A percentile compares a stretch with the other conserved stretches of the same genome.
Evolutionary conservation across 2,329 filamentous ascomycete genomes (phyloP).

Genomic region (Microcyclosporella mali): DNA sequence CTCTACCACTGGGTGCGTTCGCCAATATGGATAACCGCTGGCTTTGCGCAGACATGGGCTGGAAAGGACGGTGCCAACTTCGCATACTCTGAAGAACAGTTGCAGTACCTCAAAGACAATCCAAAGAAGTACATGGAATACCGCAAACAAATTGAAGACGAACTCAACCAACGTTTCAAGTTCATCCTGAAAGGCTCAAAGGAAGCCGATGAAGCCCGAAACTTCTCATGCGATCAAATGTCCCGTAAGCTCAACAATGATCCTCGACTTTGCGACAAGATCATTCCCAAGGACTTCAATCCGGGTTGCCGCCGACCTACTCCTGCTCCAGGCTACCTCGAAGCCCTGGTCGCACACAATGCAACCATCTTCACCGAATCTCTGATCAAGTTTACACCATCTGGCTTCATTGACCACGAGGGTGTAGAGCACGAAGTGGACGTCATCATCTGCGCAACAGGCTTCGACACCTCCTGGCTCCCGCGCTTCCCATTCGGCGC

Average conservation of each 20-base stretch:
- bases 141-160: conserved; percentile 44
- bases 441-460: conserved; percentile 35
- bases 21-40: conserved; percentile 45
- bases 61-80: conserved; percentile 45
- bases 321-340: conserved; percentile 39
- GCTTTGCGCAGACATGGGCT: conserved; percentile 44
- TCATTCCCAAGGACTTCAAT: conserved; percentile 43
- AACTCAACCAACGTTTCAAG: conserved; percentile 49
- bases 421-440: conserved; percentile 29
- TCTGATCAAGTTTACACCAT: conserved; percentile 26
- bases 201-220: conserved; percentile 39
- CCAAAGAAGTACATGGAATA: conserved; percentile 43
- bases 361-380: conserved; percentile 31
- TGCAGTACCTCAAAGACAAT: conserved; percentile 35
- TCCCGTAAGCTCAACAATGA: conserved; percentile 35
- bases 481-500: conserved; percentile 30
- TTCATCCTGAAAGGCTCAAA: conserved; percentile 47
- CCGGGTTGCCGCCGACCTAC: conserved; percentile 39
- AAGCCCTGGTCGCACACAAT: conserved; percentile 34
- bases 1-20: conserved; percentile 40
- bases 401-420: conserved; percentile 29
- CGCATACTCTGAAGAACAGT: conserved; percentile 39
- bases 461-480: conserved; percentile 34
- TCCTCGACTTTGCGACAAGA: conserved; percentile 35
- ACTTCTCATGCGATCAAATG: conserved; percentile 39